Conservation (phyloP, 1,284 basidiomycete species). For the Ceratobasidium sp. region DNA sequence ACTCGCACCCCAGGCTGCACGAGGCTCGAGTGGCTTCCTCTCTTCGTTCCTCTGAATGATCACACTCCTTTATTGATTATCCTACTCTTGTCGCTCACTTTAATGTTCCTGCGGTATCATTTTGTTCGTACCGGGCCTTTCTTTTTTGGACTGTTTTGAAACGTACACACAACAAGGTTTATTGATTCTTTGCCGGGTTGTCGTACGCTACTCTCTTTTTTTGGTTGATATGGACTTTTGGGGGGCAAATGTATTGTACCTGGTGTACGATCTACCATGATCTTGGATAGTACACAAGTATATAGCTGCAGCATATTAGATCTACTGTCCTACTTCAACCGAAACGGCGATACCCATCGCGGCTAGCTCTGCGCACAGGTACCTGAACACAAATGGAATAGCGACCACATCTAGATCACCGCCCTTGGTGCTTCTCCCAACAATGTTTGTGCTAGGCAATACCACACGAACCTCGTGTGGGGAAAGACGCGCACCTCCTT, state of each 20-base stretch:
- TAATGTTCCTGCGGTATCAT: too few species aligned
- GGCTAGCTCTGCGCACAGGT: slow-evolving; percentile 83
- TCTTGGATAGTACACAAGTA: slow-evolving; percentile 3
- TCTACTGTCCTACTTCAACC: slow-evolving; percentile 53
- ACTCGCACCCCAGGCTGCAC: slow-evolving; percentile 8
- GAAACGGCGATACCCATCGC: slow-evolving; percentile 88
- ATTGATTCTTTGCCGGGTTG: slow-evolving; percentile 3
- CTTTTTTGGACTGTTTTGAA: not conserved
- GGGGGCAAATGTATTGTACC: slow-evolving; percentile 13
- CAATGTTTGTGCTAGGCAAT: slow-evolving; percentile 68
- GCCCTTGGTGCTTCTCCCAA: slow-evolving; percentile 65
- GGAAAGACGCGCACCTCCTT: slow-evolving; percentile 37
- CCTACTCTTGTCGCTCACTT: slow-evolving; percentile 20
- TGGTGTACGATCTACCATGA: slow-evolving; percentile 34
- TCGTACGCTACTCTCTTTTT: not conserved
- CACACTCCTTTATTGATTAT: not conserved
- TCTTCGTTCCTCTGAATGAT: slow-evolving; percentile 26
- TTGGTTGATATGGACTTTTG: not conserved
- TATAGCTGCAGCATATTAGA: not conserved
- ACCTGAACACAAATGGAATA: slow-evolving; percentile 93
- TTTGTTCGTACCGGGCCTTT: slow-evolving; percentile 1
- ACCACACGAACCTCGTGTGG: slow-evolving; percentile 63
- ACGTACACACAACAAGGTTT: slow-evolving; percentile 1
- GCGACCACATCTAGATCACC: slow-evolving; percentile 92
- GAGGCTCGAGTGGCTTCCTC: slow-evolving; percentile 23